Evolutionary conservation across 371 early-diverging fungal genomes (phyloP), one percentile per base, ranked within the genome.

Genomic region (Mucor lusitanicus): DNA sequence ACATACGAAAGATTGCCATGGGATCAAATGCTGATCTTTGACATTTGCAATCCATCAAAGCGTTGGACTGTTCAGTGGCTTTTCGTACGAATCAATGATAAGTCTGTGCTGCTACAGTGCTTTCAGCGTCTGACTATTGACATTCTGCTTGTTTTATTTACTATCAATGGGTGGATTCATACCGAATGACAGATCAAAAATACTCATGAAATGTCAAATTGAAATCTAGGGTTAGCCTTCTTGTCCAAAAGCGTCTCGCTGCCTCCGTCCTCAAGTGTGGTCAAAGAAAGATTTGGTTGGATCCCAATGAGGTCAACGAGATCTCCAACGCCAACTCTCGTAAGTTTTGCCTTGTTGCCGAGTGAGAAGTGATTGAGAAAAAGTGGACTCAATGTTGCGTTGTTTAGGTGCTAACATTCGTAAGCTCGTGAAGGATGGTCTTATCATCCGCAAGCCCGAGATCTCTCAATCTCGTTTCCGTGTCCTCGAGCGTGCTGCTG

Each of bases 241-340:
- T 85, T 75, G 90, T 85, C 80, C 95, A 95, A 90, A 95, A 96
- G 88, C 94, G 98, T 79, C 84, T 99, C 71, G 99, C 99, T 69
- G 93, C 98, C 72, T 91, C 94, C 83, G 96, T 99, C 81, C 91
- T 99, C 81, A 94, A 94, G 84, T 98, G 98, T 88, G 99, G 99
- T 80, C 84, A 97, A 90, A 88, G 97, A 79, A 99, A 99, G 91
- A 89, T 99, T 75, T 99, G 99, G 99, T 86, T 99, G 58, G 99
- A 99, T 87, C 99, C 99, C 73, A 95, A 94, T 80, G 99, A 99
- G 87, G 88, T 88, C 78, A 91, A 88, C 73, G 96, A 96, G 82
- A 94, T 99, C 81, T 86, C 94, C 77, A 95, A 92, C 77, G 99
- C 99, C 87, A 96, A 96, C 88, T 98, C 98, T 75, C 93, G 97